phyloP scores from a whole-genome alignment of 2,329 filamentous ascomycete species.

The Camillea tinctor region DNA sequence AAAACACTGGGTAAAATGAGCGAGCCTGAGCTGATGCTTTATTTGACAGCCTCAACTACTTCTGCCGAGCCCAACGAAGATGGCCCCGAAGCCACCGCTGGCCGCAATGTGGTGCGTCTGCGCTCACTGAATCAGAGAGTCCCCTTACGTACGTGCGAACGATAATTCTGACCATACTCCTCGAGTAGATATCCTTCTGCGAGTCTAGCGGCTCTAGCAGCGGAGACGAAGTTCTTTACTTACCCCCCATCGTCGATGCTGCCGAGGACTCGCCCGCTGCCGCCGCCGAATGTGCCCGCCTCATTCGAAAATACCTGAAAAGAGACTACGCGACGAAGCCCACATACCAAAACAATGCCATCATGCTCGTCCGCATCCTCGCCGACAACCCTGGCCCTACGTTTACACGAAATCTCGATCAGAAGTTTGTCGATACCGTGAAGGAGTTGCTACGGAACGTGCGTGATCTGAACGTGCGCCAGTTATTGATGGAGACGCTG shows the following conservation, averaged over 20 bases:
- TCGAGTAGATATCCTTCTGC: constrained; percentile 71
- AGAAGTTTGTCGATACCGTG: constrained; percentile 74
- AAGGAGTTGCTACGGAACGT: constrained; percentile 73
- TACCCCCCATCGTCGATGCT: constrained; percentile 90
- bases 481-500: constrained; percentile 84
- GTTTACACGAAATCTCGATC: constrained; percentile 89
- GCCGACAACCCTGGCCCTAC: constrained; percentile 85
- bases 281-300: constrained; percentile 74
- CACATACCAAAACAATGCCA: constrained; percentile 87
- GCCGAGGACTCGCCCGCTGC: constrained; percentile 89
- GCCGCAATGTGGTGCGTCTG: constrained; percentile 62
- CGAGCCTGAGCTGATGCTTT: not conserved
- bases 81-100: constrained; percentile 65
- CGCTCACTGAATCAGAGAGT: not conserved
- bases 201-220: constrained; percentile 65
- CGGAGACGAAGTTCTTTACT: constrained; percentile 87
- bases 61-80: constrained; percentile 42
- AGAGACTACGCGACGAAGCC: constrained; percentile 65
- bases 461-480: constrained; percentile 73
- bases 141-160: constrained; percentile 3
- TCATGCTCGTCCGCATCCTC: constrained; percentile 93
- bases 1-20: constrained; percentile 6
- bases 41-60: constrained; percentile 17
- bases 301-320: constrained; percentile 79
- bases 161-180: constrained; percentile 17